Percentiles rank a stretch among this genome's conserved stretches.
Evolutionary conservation across 2,329 filamentous ascomycete genomes (phyloP).

Genomic region (Xylaria sp.): DNA sequence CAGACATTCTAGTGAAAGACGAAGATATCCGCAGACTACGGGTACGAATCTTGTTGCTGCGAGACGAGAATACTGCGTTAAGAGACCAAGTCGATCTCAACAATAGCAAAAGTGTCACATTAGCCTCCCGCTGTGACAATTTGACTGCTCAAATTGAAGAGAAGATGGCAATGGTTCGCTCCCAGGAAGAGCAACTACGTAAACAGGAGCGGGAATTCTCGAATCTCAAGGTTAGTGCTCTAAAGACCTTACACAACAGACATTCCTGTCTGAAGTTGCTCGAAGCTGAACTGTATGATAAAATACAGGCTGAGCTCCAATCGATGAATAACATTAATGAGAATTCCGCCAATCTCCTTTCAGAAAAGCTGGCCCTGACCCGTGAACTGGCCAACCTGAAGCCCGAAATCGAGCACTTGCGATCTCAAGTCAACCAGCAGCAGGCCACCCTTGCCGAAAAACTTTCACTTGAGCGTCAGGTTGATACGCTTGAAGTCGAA

Average conservation of each 20-base stretch:
- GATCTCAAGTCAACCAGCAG: conserved; percentile 62
- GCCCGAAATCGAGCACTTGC: conserved; percentile 62
- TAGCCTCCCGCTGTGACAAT: conserved; percentile 49
- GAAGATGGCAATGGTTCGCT: conserved; percentile 48
- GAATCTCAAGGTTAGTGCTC: conserved; percentile 51
- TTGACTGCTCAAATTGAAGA: conserved; percentile 51
- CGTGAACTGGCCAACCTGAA: conserved; percentile 59
- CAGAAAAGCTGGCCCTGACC: conserved; percentile 60
- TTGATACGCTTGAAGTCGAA: conserved; percentile 78
- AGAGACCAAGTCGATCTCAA: conserved; percentile 62
- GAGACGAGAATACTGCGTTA: conserved; percentile 74
- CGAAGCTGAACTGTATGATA: conserved; percentile 30
- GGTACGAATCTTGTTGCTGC: conserved; percentile 72
- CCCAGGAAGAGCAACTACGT: conserved; percentile 55
- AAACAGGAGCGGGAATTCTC: conserved; percentile 55
- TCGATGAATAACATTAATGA: conserved; percentile 70
- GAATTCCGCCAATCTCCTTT: conserved; percentile 72
- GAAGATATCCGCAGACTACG: conserved; percentile 75
- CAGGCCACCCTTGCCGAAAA: conserved; percentile 79
- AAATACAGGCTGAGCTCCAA: conserved; percentile 69
- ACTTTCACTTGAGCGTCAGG: conserved; percentile 76
- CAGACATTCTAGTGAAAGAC: conserved; percentile 72
- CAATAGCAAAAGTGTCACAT: conserved; percentile 35
- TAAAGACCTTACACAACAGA: no score
- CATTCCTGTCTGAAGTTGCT: not conserved